A percentile compares a stretch with the other conserved stretches of the same genome.
Evolutionary conservation across 2,329 filamentous ascomycete species (phyloP).

Genomic region (Phialocephala sp.): DNA sequence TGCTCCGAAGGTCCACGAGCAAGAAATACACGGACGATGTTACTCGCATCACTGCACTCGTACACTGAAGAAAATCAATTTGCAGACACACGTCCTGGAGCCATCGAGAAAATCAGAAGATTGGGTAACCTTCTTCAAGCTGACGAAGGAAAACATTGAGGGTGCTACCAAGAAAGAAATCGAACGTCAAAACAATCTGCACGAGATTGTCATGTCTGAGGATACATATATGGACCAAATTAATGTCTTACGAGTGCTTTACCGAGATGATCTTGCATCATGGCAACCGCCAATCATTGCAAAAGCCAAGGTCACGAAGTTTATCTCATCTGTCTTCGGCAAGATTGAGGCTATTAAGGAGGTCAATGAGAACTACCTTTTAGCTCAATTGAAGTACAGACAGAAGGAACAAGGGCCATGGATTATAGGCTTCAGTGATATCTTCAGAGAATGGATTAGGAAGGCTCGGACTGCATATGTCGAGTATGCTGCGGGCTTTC

Average conservation of each 20-base stretch:
- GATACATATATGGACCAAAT: conserved; percentile 90
- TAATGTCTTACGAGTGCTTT: conserved; percentile 83
- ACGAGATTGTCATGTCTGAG: conserved; percentile 94
- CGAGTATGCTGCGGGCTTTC: conserved; percentile 89
- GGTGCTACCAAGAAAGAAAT: conserved; percentile 82
- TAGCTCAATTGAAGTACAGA: conserved; percentile 94
- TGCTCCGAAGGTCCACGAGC: conserved; percentile 75
- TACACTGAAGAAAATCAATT: conserved; percentile 91
- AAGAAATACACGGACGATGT: conserved; percentile 74
- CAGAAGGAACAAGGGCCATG: conserved; percentile 97
- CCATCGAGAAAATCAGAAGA: conserved; percentile 72
- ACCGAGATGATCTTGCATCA: conserved; percentile 77
- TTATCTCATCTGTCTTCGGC: conserved; percentile 86
- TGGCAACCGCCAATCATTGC: conserved; percentile 82
- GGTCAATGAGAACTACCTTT: conserved; percentile 89
- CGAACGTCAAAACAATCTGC: conserved; percentile 89
- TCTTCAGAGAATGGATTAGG: conserved; percentile 97
- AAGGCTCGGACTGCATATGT: conserved; percentile 90
- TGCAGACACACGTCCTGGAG: conserved; percentile 74
- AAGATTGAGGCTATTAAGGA: conserved; percentile 87
- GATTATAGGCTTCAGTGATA: conserved; percentile 92
- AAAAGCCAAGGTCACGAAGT: conserved; percentile 77
- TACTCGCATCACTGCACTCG: conserved; percentile 94
- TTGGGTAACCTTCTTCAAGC: conserved; percentile 87
- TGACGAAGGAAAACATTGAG: conserved; percentile 78